Conservation (phyloP, 352 stramenopile species). For the Halophytophthora batemanensis region DNA sequence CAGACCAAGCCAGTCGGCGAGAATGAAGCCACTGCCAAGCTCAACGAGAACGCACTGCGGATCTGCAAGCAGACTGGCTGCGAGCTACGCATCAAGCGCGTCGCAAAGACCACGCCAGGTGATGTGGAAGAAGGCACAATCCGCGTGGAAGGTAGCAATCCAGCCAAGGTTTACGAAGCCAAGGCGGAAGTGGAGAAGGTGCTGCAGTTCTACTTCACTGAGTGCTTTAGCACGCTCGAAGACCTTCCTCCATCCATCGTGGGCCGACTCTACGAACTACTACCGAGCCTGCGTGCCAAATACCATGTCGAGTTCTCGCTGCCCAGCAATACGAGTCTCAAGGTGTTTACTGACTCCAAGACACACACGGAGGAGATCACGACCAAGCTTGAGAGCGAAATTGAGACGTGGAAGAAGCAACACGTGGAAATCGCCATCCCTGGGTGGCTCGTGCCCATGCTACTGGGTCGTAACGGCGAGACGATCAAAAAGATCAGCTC, state of each 20-base stretch:
- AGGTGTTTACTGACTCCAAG: slow-evolving; percentile 72
- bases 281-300: slow-evolving; percentile 50
- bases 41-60: slow-evolving; percentile 76
- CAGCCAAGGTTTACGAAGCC: slow-evolving; percentile 66
- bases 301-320: slow-evolving; percentile 64
- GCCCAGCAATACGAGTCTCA: slow-evolving; percentile 47
- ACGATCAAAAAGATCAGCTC: slow-evolving; percentile 72
- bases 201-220: slow-evolving; percentile 76
- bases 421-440: slow-evolving; percentile 61
- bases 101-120: slow-evolving; percentile 12
- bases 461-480: slow-evolving; percentile 75
- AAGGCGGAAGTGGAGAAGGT: slow-evolving; percentile 71
- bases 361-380: slow-evolving; percentile 38
- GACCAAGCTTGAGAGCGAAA: slow-evolving; percentile 39
- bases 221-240: slow-evolving; percentile 48
- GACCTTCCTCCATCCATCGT: slow-evolving; percentile 45
- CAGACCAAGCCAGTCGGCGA: slow-evolving; percentile 30
- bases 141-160: slow-evolving; percentile 61
- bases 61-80: slow-evolving; percentile 76
- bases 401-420: slow-evolving; percentile 62
- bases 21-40: slow-evolving; percentile 21
- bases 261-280: slow-evolving; percentile 57
- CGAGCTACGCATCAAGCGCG: slow-evolving; percentile 64
- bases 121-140: slow-evolving; percentile 38
- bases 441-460: slow-evolving; percentile 60